These are phyloP conservation scores for Prosopis cineraria DNA, from an alignment of 306 rosid species.

Conservation along the genomic window DNA sequence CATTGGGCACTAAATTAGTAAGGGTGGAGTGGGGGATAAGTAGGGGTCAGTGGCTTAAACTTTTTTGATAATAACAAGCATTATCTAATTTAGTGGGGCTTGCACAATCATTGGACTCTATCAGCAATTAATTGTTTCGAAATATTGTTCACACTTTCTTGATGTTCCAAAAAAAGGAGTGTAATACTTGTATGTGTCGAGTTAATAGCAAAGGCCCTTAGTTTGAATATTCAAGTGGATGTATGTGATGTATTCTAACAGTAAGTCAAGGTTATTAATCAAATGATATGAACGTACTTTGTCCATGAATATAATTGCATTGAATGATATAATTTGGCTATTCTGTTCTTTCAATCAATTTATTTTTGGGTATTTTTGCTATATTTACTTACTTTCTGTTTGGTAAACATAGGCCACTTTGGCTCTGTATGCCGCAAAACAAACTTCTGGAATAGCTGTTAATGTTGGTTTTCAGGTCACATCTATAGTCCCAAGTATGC, in stretches of 20 bases:
- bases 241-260: conserved; percentile 10
- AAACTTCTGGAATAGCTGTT: conserved; percentile 87
- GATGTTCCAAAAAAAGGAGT: background rate
- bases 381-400: conserved; percentile 25
- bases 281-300: background rate
- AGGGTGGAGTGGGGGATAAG: background rate
- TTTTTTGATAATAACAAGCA: background rate
- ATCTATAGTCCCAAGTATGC: conserved; percentile 93
- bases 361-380: conserved; percentile 18
- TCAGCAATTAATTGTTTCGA: background rate
- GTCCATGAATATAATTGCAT: background rate
- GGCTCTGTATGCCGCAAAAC: conserved; percentile 83
- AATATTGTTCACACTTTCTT: background rate
- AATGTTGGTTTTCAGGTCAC: conserved; percentile 93
- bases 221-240: background rate
- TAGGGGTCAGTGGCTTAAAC: background rate
- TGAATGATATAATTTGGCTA: background rate
- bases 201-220: background rate
- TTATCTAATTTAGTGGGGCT: background rate
- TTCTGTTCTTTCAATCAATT: conserved; percentile 6
- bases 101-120: background rate
- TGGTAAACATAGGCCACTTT: conserved; percentile 70
- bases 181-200: background rate
- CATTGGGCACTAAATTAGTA: background rate
- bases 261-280: background rate